Base-by-base conservation (phyloP, 2,329 filamentous ascomycete genomes). In the Rhinocladiella mackenziei region DNA sequence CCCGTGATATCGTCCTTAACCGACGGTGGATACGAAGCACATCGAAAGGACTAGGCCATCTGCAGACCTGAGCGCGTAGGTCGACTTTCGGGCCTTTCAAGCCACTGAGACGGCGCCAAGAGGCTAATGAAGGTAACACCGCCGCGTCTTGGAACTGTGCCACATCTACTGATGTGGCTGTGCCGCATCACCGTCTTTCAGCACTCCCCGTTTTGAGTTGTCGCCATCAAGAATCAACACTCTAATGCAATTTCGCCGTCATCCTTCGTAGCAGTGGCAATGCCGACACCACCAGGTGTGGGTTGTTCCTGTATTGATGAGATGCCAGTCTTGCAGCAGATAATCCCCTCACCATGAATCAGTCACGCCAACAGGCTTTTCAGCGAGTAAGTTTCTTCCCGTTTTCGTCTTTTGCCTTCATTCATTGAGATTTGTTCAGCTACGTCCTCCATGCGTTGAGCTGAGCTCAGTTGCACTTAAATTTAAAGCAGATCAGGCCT, bases 401-500 rank as follows among this genome's bases (percentile, higher is more conserved):
- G 15, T 30, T n/a, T 30, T 8, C 17, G 10, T 36, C 14, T 13
- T 5, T 13, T 17, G 11, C 14, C 22, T 17, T 11, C n/a, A 42
- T n/a, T 30, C 22, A 13, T 30, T 37, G 13, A 33, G n/a, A 8
- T 5, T 31, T 22, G 18, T 58, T 64, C 48, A 64, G 74, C 67
- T 83, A 43, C 80, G 80, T 53, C 69, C 72, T 37, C 66, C 69
- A 43, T 83, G 79, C 56, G 73, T 83, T 23, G 70, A 74, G 32
- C 68, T 83, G 25, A 76, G 76, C 50, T 73, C 80, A 34, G 64
- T 69, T 35, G 73, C 73, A 7, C 62, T 80, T 11, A 65, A 62
- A 30, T 70, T 80, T 44, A 68, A 70, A 35, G 69, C 68, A 23
- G 66, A 65, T 25, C 68, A 71, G 43, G 62, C 59, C 11, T 67